Conservation (phyloP, 768 basidiomycete species). For the Podaxis sp. region DNA sequence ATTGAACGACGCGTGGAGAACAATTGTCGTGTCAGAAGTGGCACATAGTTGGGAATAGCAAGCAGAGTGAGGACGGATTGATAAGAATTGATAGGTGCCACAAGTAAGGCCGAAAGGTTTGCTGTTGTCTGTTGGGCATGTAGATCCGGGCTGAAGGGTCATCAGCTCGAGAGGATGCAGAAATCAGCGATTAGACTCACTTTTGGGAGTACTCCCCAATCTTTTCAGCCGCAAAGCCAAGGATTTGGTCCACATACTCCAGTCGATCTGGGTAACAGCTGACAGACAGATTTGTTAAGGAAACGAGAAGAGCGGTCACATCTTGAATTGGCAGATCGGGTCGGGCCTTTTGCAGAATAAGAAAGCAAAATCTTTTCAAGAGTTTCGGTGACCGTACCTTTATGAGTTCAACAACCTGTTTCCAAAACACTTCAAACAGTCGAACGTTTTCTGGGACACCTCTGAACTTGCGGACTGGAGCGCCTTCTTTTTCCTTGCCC, state of each 20-base stretch:
- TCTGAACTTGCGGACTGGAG: conserved; percentile 77
- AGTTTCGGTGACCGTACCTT: conserved; percentile 57
- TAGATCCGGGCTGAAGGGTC: conserved; percentile 69
- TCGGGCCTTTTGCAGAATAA: conserved; percentile 62
- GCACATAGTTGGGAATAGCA: conserved; percentile 87
- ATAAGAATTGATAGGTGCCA: conserved; percentile 95
- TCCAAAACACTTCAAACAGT: conserved; percentile 98
- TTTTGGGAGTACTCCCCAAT: conserved; percentile 81
- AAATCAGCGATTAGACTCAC: conserved; percentile 35
- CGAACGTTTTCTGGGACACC: conserved; percentile 95
- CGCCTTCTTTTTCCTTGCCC: conserved; percentile 60
- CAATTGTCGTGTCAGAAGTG: conserved; percentile 81
- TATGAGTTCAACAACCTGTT: conserved; percentile 96
- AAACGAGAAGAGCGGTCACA: conserved; percentile 93
- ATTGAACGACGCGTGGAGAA: conserved; percentile 90
- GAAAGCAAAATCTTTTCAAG: neutral
- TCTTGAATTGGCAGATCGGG: conserved; percentile 98
- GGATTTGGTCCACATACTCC: conserved; percentile 95
- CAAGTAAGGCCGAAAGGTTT: conserved; percentile 88
- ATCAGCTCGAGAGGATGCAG: conserved; percentile 3
- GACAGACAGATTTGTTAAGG: conserved; percentile 90
- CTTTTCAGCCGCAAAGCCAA: conserved; percentile 86
- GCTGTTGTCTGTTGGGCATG: conserved; percentile 84
- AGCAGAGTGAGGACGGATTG: conserved; percentile 96
- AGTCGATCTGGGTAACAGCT: conserved; percentile 97